Evolutionary conservation across 441 rosid species (phyloP).

Genomic region (Adansonia madagascariensis): DNA sequence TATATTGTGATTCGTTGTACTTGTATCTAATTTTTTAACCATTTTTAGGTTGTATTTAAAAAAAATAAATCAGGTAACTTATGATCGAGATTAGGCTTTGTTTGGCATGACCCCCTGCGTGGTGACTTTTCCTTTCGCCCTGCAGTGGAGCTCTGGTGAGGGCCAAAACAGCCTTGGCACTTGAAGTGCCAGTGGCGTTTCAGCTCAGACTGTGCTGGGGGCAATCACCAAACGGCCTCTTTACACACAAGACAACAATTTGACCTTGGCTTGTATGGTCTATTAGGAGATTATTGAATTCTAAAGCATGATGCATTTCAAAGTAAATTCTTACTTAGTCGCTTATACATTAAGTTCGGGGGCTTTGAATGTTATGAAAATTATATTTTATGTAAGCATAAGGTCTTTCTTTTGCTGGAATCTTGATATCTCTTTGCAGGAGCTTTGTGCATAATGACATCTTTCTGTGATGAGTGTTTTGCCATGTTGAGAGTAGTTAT

Average conservation of each 20-base stretch:
- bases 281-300: not conserved
- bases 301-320: not conserved
- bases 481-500: not conserved
- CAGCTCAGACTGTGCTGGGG: not conserved
- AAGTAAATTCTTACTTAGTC: not conserved
- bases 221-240: too few species aligned
- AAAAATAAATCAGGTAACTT: not conserved
- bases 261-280: not conserved
- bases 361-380: not conserved
- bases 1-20: not conserved
- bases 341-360: not conserved
- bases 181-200: not conserved
- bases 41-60: not conserved
- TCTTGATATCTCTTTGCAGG: not conserved
- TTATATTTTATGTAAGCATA: not conserved
- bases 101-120: not conserved
- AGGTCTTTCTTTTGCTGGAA: constrained; percentile 6
- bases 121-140: not conserved
- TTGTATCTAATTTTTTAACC: not conserved
- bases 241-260: not conserved
- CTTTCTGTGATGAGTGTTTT: not conserved
- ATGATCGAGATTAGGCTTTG: not conserved
- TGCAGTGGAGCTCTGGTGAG: not conserved
- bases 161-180: not conserved
- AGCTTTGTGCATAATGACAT: not conserved